Evolutionary conservation across 768 basidiomycete genomes (phyloP).

Genomic region (Thelephora aurantiotincta): DNA sequence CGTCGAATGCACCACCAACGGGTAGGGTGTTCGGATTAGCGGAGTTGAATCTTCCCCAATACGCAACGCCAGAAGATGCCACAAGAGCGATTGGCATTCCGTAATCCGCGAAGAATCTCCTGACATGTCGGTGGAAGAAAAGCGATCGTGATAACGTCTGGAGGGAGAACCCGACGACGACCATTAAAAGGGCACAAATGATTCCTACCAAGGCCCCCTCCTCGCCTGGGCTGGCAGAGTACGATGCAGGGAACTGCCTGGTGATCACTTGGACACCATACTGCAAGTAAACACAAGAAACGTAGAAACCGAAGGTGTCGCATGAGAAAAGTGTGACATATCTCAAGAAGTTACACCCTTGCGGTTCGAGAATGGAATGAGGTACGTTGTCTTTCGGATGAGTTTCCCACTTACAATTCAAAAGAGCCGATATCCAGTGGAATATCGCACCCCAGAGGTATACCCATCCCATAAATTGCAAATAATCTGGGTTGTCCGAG

Average conservation of each 20-base stretch:
- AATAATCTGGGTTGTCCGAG: conserved; percentile 52
- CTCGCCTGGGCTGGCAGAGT: conserved; percentile 12
- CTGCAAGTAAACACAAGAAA: conserved; percentile 81
- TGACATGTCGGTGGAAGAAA: conserved; percentile 60
- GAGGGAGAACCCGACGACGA: conserved; percentile 63
- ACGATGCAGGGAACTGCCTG: conserved; percentile 38
- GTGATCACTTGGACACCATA: conserved; percentile 80
- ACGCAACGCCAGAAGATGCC: conserved; percentile 62
- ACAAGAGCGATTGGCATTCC: conserved; percentile 84
- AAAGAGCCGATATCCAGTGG: conserved; percentile 67
- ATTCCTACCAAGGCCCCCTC: conserved; percentile 47
- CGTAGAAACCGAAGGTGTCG: conserved; percentile 89
- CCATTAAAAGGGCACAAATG: conserved; percentile 68
- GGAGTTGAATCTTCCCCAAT: conserved; percentile 68
- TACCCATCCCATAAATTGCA: conserved; percentile 86
- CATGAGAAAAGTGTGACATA: conserved; percentile 86
- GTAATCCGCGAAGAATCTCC: conserved; percentile 73
- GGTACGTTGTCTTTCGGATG: neutral
- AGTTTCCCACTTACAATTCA: conserved; percentile 44
- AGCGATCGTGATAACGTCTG: conserved; percentile 44
- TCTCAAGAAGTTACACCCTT: conserved; percentile 73
- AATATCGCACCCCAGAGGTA: conserved; percentile 83
- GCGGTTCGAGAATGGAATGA: conserved; percentile 4
- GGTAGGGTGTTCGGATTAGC: conserved; percentile 56
- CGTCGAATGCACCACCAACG: conserved; percentile 49